Evolutionary conservation across 1,139 yeast species (phyloP), one percentile per base, ranked within the genome.

Genomic region (Meyerozyma carpophila): DNA sequence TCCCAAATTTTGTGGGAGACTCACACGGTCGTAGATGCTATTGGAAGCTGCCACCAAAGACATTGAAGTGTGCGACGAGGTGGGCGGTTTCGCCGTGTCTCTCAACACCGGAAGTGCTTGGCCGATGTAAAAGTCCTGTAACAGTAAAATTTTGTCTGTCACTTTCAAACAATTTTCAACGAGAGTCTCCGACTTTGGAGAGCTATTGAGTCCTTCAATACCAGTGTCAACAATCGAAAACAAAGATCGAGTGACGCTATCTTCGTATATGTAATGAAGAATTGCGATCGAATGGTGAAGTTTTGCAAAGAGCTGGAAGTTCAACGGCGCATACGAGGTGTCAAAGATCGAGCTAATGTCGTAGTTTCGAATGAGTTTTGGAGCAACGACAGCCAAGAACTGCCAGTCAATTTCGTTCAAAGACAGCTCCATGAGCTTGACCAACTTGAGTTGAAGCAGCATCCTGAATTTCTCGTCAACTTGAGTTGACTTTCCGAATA

Each of bases 281-380:
- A 79, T 68, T 5, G 84, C 79, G 3, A 86, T 70, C 2, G 90
- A 84, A 10, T 93, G 93, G 47, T 86, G 90, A 26, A 81, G 73
- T 47, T 70, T 74, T 3, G 75, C 58, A 50, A 65, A 77, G 18
- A 55, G 47, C 3, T 64, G 63, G 44, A 67, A 70, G 41, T 63
- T 61, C 18, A 66, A 66, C 50, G 36, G 41, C 36, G 28, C 40
- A 20, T 14, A 37, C 8, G 41, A 40, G 20, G 37, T 32, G 24
- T 43, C 51, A 48, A 26, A 56, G 41, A 24, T 52, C 51, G 2
- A 57, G 50, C 10, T 75, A 72, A 39, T 36, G 41, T 27, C 42
- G 42, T 14, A 40, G 43, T 34, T 47, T 25, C 58, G 49, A 11
- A 66, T 48, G 10, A 61, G 47, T 27, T 56, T 50, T 1, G 68